Base-by-base conservation (phyloP, 345 rosid genomes). In the Geranium brycei region DNA sequence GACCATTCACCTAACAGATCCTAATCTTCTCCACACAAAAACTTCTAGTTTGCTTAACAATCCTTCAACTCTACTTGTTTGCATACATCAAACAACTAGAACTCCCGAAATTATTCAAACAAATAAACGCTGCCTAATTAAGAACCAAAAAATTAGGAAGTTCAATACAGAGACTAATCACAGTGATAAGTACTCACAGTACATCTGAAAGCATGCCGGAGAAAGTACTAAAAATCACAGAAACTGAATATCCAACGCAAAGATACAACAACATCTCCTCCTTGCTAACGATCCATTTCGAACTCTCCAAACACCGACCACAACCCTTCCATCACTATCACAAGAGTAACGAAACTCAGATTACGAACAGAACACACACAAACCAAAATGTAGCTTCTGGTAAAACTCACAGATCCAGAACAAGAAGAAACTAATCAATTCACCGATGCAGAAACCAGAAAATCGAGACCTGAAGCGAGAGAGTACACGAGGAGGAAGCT, bases 221-320 rank as follows among this genome's bases (percentile, higher is more conserved):
- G 66, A 79, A 67, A 72, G 95, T 73, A 40, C 91, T 91, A 1
- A 82, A 35, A 55, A 88, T 30, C 62, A 88, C 79, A 71, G 85
- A 40, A 13, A 87, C 77, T 6, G 81, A 82, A 61, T 74, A 86
- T 55, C 96, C 92, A 57, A 79, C 75, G 66, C 71, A 79, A 30
- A 93, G 77, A 66, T 69, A 75, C 61, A 68, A 67, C 71, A 87
- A 74, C 62, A 77, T 88, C 51, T 76, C 79, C 59, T 84, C 88
- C 62, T 76, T 85, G 59, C 74, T 82, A 17, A 23, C 62, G 63
- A 66, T 68, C 69, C 59, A 84, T 72, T 69, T 86, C 97, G n/a
- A 68, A 79, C 73, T 93, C 99, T 70, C 95, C 97, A 61, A 76
- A 83, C 72, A 83, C 96, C 7, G 79, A 79, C 87, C 95, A 84